Evolutionary conservation across 2,329 filamentous ascomycete genomes (phyloP).

Genomic region (Thielaviopsis euricoi): DNA sequence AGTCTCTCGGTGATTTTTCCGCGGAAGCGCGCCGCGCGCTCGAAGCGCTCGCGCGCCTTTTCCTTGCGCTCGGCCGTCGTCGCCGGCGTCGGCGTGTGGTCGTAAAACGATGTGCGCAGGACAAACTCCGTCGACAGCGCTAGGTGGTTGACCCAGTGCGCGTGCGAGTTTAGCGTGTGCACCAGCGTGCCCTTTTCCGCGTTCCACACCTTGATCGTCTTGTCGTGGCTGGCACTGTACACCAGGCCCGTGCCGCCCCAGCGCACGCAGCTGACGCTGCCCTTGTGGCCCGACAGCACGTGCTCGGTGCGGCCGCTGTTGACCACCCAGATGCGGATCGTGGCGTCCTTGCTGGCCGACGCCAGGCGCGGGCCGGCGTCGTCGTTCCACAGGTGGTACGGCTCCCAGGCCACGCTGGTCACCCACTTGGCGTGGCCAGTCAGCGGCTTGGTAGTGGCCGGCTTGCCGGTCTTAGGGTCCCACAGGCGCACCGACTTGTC

Average conservation of each 20-base stretch:
- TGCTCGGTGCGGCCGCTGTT: conserved; percentile 64
- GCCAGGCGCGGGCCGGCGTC: conserved; percentile 59
- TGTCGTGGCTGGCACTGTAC: conserved; percentile 79
- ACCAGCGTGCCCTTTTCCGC: conserved; percentile 60
- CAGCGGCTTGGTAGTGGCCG: conserved; percentile 48
- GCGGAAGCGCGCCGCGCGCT: conserved; percentile 64
- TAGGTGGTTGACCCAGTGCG: conserved; percentile 91
- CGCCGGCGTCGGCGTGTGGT: conserved; percentile 46
- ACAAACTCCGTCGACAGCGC: conserved; percentile 87
- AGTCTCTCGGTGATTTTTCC: conserved; percentile 68
- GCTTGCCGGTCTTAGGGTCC: conserved; percentile 67
- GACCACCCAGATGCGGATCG: conserved; percentile 73
- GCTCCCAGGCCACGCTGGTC: conserved; percentile 79
- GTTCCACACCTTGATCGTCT: conserved; percentile 85
- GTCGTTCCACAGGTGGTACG: conserved; percentile 65
- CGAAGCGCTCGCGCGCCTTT: conserved; percentile 68
- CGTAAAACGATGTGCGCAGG: conserved; percentile 69
- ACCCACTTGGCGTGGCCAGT: conserved; percentile 86
- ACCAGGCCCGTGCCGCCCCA: conserved; percentile 86
- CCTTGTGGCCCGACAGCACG: conserved; percentile 76
- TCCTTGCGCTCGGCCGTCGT: conserved; percentile 42
- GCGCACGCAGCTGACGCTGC: conserved; percentile 72
- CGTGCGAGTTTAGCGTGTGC: conserved; percentile 66
- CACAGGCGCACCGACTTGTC: conserved; percentile 84
- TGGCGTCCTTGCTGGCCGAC: conserved; percentile 78